Conservation (phyloP, 73 alveolate species). For the Paramecium biaurelia region DNA sequence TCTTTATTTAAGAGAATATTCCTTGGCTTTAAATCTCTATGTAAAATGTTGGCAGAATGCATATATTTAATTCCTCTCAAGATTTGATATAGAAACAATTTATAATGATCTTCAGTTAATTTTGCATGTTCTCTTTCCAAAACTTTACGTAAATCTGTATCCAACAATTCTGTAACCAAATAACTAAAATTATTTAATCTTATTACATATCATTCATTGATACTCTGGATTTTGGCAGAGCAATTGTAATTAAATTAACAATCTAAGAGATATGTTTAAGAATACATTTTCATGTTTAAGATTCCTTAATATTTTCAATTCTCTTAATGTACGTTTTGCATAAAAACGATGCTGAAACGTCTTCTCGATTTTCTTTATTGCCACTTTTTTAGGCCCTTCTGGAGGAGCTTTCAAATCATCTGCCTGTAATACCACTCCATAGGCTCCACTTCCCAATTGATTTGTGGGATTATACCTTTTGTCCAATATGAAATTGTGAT, state of each 20-base stretch:
- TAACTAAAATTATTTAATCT: conserved; percentile 44
- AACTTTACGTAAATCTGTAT: conserved; percentile 96
- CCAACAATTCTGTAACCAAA: conserved; percentile 95
- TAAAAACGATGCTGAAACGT: conserved; percentile 51
- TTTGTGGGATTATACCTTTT: conserved; percentile 54
- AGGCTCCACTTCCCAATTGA: conserved; percentile 60
- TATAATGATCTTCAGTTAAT: conserved; percentile 93
- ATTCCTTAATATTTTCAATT: conserved; percentile 66
- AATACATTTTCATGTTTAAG: conserved; percentile 75
- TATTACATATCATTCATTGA: conserved; percentile 68
- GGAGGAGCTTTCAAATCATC: conserved; percentile 53
- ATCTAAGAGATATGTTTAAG: background rate
- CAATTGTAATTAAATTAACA: conserved; percentile 61
- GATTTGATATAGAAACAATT: conserved; percentile 93
- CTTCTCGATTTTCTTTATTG: conserved; percentile 61
- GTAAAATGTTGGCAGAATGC: conserved; percentile 92
- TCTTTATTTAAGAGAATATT: conserved; percentile 68
- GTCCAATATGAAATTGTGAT: conserved; percentile 47
- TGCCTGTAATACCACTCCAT: conserved; percentile 58
- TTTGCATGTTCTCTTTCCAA: conserved; percentile 88
- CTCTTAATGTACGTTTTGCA: conserved; percentile 72
- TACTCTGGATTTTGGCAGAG: conserved; percentile 64
- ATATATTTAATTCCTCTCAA: conserved; percentile 91
- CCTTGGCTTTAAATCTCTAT: conserved; percentile 89
- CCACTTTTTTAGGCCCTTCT: conserved; percentile 51